phyloP scores from a whole-genome alignment of 2,329 filamentous ascomycete genomes.

The Sporothrix curviconia region DNA sequence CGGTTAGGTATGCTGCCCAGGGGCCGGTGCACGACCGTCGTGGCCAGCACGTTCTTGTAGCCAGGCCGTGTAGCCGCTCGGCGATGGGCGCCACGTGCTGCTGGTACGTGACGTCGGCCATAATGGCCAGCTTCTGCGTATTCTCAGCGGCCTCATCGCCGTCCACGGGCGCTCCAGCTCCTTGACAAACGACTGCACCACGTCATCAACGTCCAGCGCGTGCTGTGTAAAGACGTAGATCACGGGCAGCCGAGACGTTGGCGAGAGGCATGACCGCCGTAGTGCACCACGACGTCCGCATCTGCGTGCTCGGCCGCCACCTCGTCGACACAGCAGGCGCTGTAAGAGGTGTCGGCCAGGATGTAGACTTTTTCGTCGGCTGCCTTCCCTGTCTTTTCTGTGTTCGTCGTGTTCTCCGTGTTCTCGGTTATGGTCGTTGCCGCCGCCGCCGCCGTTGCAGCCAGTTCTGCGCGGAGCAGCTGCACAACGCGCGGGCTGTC shows the following conservation, averaged over 20 bases:
- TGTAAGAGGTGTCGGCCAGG: conserved; percentile 91
- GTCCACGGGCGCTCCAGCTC: conserved; percentile 58
- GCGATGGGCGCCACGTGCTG: conserved; percentile 61
- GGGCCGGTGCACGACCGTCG: conserved; percentile 70
- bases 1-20: conserved; percentile 79
- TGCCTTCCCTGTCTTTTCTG: too few relatives aligned
- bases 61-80: conserved; percentile 46
- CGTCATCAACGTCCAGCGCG: conserved; percentile 54
- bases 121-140: conserved; percentile 55
- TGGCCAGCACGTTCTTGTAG: conserved; percentile 64
- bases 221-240: conserved; percentile 84
- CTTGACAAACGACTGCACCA: conserved; percentile 54
- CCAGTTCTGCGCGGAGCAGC: conserved; percentile 41
- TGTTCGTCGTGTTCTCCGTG: too few relatives aligned
- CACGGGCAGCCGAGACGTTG: conserved; percentile 78
- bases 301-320: conserved; percentile 89
- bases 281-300: conserved; percentile 89
- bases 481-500: conserved; percentile 78
- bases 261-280: conserved; percentile 89
- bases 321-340: conserved; percentile 94
- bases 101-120: conserved; percentile 85
- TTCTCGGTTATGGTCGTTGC: too few relatives aligned
- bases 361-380: conserved; percentile 58
- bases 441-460: conserved; percentile 5
- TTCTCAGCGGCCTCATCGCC: conserved; percentile 38